These are phyloP conservation scores for Myotisia sp. DNA, from an alignment of 2,329 filamentous ascomycete species.

Conservation along the genomic window DNA sequence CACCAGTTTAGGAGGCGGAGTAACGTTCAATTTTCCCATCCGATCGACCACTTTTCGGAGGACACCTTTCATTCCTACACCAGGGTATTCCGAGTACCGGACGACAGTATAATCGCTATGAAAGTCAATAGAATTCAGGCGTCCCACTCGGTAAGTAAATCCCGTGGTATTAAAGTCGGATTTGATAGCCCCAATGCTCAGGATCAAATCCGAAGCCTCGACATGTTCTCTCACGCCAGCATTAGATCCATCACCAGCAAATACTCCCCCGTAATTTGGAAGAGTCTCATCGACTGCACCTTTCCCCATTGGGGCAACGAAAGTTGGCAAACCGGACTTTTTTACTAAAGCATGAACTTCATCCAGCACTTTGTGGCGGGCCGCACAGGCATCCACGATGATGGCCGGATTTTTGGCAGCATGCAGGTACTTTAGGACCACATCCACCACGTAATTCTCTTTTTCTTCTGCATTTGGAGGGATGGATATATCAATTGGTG, in stretches of 20 bases:
- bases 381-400: conserved; percentile 65
- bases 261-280: conserved; percentile 62
- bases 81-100: conserved; percentile 63
- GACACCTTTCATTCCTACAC: conserved; percentile 63
- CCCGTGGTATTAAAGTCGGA: conserved; percentile 44
- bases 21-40: conserved; percentile 42
- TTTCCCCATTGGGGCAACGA: conserved; percentile 78
- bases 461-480: conserved; percentile 52
- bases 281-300: conserved; percentile 61
- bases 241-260: conserved; percentile 60
- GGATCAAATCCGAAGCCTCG: conserved; percentile 27
- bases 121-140: conserved; percentile 67
- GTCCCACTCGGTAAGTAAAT: conserved; percentile 64
- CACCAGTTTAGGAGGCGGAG: conserved; percentile 39
- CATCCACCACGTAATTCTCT: conserved; percentile 64
- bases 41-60: conserved; percentile 54
- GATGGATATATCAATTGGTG: conserved; percentile 49
- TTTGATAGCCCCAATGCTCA: conserved; percentile 27
- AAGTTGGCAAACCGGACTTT: conserved; percentile 60
- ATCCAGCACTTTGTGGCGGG: conserved; percentile 55
- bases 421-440: conserved; percentile 56
- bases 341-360: conserved; percentile 58
- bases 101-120: conserved; percentile 61
- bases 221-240: conserved; percentile 29
- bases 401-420: conserved; percentile 59